These are phyloP conservation scores for Domatiomyces globalis DNA, from an alignment of 2,329 filamentous ascomycete species.

Conservation along the genomic window DNA sequence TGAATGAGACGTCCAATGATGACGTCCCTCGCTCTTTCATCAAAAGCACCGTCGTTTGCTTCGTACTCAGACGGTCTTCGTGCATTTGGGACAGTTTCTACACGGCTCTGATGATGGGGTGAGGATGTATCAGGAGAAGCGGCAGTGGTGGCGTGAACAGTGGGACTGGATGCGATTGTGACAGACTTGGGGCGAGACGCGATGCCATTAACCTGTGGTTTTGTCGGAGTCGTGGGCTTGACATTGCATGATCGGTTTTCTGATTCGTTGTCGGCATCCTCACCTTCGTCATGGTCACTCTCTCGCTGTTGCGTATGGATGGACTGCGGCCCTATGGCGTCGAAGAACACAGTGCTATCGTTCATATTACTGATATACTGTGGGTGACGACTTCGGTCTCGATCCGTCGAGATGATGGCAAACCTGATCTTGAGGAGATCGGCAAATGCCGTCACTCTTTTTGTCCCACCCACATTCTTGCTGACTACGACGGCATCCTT, in stretches of 20 bases:
- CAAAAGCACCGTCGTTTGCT: constrained; percentile 48
- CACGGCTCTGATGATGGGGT: constrained; percentile 21
- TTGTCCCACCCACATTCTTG: constrained; percentile 95
- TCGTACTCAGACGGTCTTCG: constrained; percentile 30
- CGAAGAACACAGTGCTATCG: constrained; percentile 63
- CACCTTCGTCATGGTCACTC: constrained; percentile 12
- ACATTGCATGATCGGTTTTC: constrained; percentile 15
- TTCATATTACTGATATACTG: constrained; percentile 47
- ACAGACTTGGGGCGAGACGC: constrained; percentile 11
- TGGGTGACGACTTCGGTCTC: constrained; percentile 31
- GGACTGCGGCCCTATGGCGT: constrained; percentile 40
- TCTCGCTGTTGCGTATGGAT: constrained; percentile 9
- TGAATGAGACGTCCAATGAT: constrained; percentile 83
- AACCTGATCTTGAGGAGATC: constrained; percentile 96
- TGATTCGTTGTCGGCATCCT: constrained; percentile 20
- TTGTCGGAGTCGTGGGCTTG: background rate
- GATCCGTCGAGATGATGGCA: constrained; percentile 82
- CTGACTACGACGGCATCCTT: constrained; percentile 87
- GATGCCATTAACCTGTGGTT: background rate
- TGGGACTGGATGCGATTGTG: constrained; percentile 19
- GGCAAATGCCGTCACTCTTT: constrained; percentile 87
- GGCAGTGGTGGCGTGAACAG: constrained; percentile 13
- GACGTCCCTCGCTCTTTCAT: constrained; percentile 73
- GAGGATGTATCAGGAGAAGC: constrained; percentile 14
- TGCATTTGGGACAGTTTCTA: constrained; percentile 25